Base-by-base conservation (phyloP, 306 rosid species). In the Glycine latifolia region DNA sequence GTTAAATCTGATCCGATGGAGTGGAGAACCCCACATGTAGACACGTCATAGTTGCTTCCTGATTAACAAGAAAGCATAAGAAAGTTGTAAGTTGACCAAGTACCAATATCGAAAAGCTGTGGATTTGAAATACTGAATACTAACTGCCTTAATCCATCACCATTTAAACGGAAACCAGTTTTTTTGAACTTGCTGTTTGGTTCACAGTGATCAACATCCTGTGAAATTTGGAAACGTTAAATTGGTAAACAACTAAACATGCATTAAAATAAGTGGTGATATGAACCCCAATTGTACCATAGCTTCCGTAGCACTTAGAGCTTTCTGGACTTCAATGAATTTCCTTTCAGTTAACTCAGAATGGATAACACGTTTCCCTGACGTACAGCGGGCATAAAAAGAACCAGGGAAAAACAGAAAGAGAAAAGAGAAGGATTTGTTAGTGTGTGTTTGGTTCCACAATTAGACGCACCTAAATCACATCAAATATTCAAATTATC, bases 1-100 rank as follows among this genome's bases (percentile, higher is more conserved):
- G 99, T 95, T 73, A 91, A 89, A 80, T 95, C 99, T 55, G 98
- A 95, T 80, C 98, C 97, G 15, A 95, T 89, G 46, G 97, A 95
- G 67, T 85, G 96, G 76, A 95, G 94, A 79, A 82, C 87, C 20
- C 98, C 99, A 48, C 92, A 92, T 12, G 98, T 95, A 72, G 99
- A 95, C 79, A 72, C 81, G 77, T 89, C 97, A 54, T 68, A 17
- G 80, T 86, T 88, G 78, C 80, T 90, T 46, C 82, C 99, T 90
- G 92, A 52, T 79, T 63, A 82, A 55, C 43, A 20, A 77, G 63
- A 78, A 60, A 70, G 78, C 73, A 82, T 52, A 49, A 63, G 17
- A 6, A 47, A 65, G 77, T n/a, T 16, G 39, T 13, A 26, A 84
- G 61, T 76, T 68, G 66, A 75, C 54, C 4, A 10, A 39, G 76